A percentile compares a stretch with the other conserved stretches of the same genome.
These are phyloP conservation scores for Alternaria consortialis DNA, from an alignment of 2,329 filamentous ascomycete species.

Conservation along the genomic window DNA sequence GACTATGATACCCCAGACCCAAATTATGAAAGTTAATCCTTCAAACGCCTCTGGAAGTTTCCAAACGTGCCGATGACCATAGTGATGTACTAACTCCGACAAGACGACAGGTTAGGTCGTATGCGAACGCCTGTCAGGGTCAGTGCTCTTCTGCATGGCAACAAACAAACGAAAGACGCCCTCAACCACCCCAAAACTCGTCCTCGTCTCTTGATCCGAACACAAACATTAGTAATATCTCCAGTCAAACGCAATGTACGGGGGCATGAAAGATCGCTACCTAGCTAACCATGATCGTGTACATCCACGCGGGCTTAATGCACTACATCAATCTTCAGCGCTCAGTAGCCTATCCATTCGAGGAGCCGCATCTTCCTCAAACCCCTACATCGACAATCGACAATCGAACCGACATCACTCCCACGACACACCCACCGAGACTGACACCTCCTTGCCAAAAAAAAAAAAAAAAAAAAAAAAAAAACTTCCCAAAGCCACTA, in stretches of 20 bases:
- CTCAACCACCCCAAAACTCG: neutral
- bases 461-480: constrained; percentile 24
- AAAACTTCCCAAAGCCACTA: constrained; percentile 15
- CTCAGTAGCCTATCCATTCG: neutral
- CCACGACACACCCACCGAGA: neutral
- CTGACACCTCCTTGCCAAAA: constrained; percentile 10
- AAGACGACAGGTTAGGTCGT: neutral
- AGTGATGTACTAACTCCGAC: neutral
- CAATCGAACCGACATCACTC: neutral
- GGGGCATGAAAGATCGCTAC: neutral
- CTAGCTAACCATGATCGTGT: neutral
- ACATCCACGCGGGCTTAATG: neutral
- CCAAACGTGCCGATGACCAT: neutral
- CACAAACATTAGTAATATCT: neutral
- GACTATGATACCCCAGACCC: constrained; percentile 24
- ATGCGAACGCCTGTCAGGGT: neutral
- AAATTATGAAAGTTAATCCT: neutral
- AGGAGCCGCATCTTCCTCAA: neutral
- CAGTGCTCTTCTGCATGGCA: neutral
- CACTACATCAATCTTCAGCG: neutral
- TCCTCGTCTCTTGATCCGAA: neutral
- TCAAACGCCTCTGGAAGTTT: neutral
- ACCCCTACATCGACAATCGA: neutral
- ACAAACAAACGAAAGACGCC: neutral
- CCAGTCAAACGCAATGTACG: neutral